These are phyloP conservation scores for Saccharomycopsis capsularis DNA, from an alignment of 805 yeast species.

Conservation along the genomic window DNA sequence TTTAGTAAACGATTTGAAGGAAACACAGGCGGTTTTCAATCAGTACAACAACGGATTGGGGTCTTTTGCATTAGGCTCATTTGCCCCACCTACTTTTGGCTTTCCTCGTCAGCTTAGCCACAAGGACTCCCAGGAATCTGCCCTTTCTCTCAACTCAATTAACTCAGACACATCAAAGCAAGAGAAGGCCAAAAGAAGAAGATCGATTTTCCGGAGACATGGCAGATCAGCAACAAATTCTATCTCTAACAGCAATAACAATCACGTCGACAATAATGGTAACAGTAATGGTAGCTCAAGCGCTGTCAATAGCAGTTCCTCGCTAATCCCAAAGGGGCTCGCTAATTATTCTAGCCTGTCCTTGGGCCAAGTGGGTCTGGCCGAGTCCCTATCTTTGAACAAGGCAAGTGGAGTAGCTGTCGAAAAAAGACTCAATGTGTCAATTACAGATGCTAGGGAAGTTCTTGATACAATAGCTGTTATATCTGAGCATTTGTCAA, in stretches of 20 bases:
- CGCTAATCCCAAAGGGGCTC: background rate
- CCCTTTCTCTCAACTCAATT: background rate
- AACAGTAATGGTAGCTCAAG: background rate
- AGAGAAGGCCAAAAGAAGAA: background rate
- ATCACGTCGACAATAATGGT: background rate
- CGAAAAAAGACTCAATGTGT: background rate
- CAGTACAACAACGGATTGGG: background rate
- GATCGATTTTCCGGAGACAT: slow-evolving; percentile 1
- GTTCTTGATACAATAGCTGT: background rate
- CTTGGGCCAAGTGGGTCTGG: too few species aligned
- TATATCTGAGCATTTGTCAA: background rate
- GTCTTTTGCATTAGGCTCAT: background rate
- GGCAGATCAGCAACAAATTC: background rate
- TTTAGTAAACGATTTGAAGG: slow-evolving; percentile 10
- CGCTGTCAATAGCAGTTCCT: background rate
- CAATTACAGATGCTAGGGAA: background rate
- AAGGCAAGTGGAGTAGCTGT: background rate
- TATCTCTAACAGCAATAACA: too few species aligned
- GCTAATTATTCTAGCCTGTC: background rate
- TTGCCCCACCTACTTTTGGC: background rate
- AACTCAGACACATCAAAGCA: background rate
- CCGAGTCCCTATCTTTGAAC: background rate
- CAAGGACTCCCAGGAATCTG: slow-evolving; percentile 2
- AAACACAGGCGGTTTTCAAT: background rate
- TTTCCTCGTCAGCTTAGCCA: background rate